Evolutionary conservation across 2,329 filamentous ascomycete species (phyloP), one percentile per base, ranked within the genome.

Genomic region (Microcyclospora pomicola): DNA sequence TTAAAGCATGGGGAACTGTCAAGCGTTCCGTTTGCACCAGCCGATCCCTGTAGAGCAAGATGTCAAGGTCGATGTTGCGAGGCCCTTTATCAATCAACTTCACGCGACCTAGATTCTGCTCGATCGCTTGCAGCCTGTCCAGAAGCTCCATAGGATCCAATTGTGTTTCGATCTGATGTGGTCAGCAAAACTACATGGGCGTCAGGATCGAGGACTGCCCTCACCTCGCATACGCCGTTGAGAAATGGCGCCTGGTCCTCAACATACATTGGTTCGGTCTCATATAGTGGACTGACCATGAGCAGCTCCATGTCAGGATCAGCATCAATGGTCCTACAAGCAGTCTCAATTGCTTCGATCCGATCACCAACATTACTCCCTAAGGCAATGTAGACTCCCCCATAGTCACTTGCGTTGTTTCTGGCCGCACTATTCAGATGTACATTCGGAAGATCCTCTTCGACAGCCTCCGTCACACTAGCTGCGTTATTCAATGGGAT

Each of bases 261-360:
- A 46, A 95, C 82, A 60, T 98, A 98, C 91, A 98, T 98, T 15
- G 91, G 85, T 50, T 84, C 77, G 3, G 88, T 98, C 64, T 96
- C 86, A 73, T 91, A 98, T 2, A 98, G 67, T 43, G 77, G 80
- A 59, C 88, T 96, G 0, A 88, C 94, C 50, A 79, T 71, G 52
- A 75, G 71, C 30, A 98, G 72, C 37, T 63, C 73, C 54, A 96
- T 84, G 27, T 76, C 77, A 15, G 74, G 68, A 33, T 68, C 48
- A 1, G 45, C 65, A 45, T 82, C 75, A 75, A 98, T 85, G 55
- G 81, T 73, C 33, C 67, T 68, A 57, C 86, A 87, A 0, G 91
- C 88, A 51, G 72, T 69, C 59, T 95, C 86, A 47, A 98, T 92
- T 73, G 80, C 82, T 31, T 69, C 72, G 36, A 94, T 71, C 31